Evolutionary conservation across 2,329 filamentous ascomycete species (phyloP), one percentile per base, ranked within the genome.

Genomic region (Cladosporium sp.): DNA sequence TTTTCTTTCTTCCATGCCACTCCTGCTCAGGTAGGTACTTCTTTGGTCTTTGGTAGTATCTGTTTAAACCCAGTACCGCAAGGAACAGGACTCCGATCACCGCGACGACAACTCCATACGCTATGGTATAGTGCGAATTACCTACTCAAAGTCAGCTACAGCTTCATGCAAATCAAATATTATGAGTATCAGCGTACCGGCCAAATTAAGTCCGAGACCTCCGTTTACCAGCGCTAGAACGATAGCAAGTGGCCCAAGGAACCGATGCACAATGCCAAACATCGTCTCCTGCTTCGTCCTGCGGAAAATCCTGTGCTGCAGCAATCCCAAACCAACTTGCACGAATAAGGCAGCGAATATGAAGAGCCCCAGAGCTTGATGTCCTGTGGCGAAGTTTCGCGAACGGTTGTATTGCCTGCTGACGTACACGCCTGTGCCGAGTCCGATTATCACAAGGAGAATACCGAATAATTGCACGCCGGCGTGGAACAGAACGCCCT

Each of bases 341-440:
- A 72, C 77, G 21, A 88, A 73, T 60, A 88, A 75, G 58, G 84
- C 80, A 49, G 80, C 75, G 57, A 86, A 78, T 43, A 87, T 76
- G n/a, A 88, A 72, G 63, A 86, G 78, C 7, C 87, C 87, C 64
- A 89, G 76, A 59, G 88, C 79, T 71, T 89, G 86, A 70, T 89
- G 87, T 6, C 66, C 66, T 23, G 71, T 67, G 34, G 53, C 60
- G 61, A 70, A 68, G 43, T 66, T 16, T 36, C 66, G 67, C 46
- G 65, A 65, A 21, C 64, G 60, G 34, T 76, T 78, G 66, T 74
- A 80, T 58, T 76, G 66, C 6, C 68, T 67, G 58, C 76, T 78
- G 21, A 79, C 76, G 14, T 75, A 72, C 56, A 81, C 79, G 2
- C 81, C 82, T 21, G 82, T 70, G 0, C 72, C 74, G 39, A 78